These are phyloP conservation scores for Arabis alpina DNA, from an alignment of 345 rosid genomes.

Conservation along the genomic window DNA sequence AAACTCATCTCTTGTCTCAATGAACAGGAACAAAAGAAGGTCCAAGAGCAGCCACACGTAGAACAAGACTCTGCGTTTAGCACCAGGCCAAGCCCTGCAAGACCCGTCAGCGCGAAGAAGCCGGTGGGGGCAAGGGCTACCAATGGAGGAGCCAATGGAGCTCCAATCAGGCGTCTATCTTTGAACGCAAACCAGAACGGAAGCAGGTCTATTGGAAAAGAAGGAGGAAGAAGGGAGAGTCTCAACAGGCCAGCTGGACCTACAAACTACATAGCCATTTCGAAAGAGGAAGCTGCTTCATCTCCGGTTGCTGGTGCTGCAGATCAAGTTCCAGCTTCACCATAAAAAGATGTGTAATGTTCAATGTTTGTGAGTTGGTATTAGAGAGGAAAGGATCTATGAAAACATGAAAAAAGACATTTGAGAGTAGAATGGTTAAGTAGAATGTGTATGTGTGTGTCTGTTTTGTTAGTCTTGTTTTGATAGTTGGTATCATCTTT, in stretches of 20 bases:
- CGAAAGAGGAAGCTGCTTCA: slow-evolving; percentile 84
- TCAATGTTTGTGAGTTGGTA: slow-evolving; percentile 33
- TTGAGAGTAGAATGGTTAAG: slow-evolving; percentile 40
- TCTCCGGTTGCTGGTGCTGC: slow-evolving; percentile 62
- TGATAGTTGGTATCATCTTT: slow-evolving; percentile 36
- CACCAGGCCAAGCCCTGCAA: slow-evolving; percentile 89
- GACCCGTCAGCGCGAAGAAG: slow-evolving; percentile 71
- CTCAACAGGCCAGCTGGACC: slow-evolving; percentile 69
- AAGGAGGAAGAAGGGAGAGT: slow-evolving; percentile 75
- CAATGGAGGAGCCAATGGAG: slow-evolving; percentile 78
- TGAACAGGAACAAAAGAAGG: slow-evolving; percentile 82
- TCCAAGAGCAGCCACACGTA: slow-evolving; percentile 73
- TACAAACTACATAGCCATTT: slow-evolving; percentile 69
- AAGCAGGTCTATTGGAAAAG: slow-evolving; percentile 67
- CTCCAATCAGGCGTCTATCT: slow-evolving; percentile 81
- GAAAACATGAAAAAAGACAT: slow-evolving; percentile 34
- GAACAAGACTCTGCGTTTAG: slow-evolving; percentile 79
- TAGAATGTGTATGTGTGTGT: slow-evolving; percentile 40
- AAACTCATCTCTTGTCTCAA: slow-evolving; percentile 4
- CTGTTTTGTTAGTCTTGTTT: slow-evolving; percentile 37
- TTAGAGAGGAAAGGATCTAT: slow-evolving; percentile 34
- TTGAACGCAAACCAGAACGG: slow-evolving; percentile 82
- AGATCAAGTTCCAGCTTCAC: slow-evolving; percentile 71
- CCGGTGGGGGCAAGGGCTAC: slow-evolving; percentile 67
- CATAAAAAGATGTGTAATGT: slow-evolving; percentile 51